phyloP scores from a whole-genome alignment of 305 asterid genomes.

The Coffea humblotiana region DNA sequence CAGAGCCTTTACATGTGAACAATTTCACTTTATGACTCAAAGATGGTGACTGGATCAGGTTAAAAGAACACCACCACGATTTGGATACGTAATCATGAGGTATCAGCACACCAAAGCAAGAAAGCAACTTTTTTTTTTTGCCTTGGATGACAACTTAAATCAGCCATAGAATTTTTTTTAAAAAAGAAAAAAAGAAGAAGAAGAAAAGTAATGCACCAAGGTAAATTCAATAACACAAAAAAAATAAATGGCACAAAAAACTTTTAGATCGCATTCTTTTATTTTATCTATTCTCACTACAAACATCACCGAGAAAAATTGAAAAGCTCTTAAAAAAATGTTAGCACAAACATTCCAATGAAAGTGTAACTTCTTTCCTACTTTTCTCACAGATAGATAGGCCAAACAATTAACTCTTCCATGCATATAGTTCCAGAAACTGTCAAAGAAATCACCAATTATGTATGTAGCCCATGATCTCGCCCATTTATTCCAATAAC shows the following conservation, averaged over 20 bases:
- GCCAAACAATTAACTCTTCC: not conserved
- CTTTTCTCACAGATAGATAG: not conserved
- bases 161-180: no score
- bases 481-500: not conserved
- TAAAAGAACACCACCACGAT: no score
- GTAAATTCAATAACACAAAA: no score
- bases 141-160: no score
- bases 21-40: no score
- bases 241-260: not conserved
- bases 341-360: not conserved
- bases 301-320: not conserved
- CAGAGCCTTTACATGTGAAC: no score
- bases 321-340: not conserved
- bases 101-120: no score
- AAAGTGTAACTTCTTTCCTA: not conserved
- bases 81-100: no score
- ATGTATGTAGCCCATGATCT: no score
- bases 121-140: no score
- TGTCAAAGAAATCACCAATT: not conserved
- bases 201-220: not conserved
- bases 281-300: not conserved
- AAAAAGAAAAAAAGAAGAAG: no score
- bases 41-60: no score
- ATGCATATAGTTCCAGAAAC: not conserved
- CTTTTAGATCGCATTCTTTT: not conserved